Conservation (phyloP, 345 rosid species). For the Odontarrhena argentea region DNA sequence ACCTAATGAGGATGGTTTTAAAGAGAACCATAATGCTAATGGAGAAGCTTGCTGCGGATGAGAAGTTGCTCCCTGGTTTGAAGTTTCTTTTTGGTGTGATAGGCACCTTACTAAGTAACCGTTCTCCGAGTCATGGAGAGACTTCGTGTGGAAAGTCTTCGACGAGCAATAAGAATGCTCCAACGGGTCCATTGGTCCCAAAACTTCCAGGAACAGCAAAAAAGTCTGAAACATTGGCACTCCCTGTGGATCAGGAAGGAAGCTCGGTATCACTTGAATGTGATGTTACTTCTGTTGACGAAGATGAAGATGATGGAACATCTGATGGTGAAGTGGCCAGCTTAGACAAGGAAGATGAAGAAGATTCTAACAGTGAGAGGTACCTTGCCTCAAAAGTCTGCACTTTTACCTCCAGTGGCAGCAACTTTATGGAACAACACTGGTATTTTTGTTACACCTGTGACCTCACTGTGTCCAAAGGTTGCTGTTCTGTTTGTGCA, state of each 20-base stretch:
- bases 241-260: conserved; percentile 74
- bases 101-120: conserved; percentile 66
- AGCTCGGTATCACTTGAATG: conserved; percentile 73
- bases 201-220: conserved; percentile 68
- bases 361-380: conserved; percentile 83
- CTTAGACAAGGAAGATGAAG: conserved; percentile 96
- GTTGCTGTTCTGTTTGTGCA: conserved; percentile 98
- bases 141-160: conserved; percentile 55
- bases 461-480: conserved; percentile 93
- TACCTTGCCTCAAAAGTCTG: conserved; percentile 93
- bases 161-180: conserved; percentile 45
- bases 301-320: conserved; percentile 99
- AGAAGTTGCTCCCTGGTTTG: conserved; percentile 73
- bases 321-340: conserved; percentile 98
- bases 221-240: conserved; percentile 67
- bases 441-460: conserved; percentile 99
- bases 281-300: conserved; percentile 95
- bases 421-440: conserved; percentile 98
- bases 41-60: conserved; percentile 73
- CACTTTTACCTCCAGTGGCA: conserved; percentile 97
- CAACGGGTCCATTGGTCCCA: conserved; percentile 52
- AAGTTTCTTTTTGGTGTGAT: conserved; percentile 82
- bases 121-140: conserved; percentile 50
- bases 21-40: conserved; percentile 68
- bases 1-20: conserved; percentile 63